Evolutionary conservation across 2,329 filamentous ascomycete genomes (phyloP).

Genomic region (Verticillium isaacii): DNA sequence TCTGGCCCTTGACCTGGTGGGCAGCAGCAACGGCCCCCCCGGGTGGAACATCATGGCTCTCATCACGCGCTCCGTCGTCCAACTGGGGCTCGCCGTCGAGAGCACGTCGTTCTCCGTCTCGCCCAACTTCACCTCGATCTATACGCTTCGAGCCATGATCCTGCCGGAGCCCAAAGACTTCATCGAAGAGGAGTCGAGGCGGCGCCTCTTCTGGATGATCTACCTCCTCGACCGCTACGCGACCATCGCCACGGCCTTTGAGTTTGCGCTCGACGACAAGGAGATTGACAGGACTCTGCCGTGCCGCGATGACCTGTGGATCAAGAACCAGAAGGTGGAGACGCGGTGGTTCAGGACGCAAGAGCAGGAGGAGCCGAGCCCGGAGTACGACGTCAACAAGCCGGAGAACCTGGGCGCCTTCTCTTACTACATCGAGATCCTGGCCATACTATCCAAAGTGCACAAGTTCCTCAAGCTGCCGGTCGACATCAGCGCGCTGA

Average conservation of each 20-base stretch:
- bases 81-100: conserved; percentile 81
- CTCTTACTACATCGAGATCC: conserved; percentile 84
- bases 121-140: conserved; percentile 79
- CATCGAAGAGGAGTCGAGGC: conserved; percentile 82
- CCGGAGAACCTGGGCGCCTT: conserved; percentile 83
- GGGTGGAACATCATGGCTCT: conserved; percentile 90
- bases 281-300: conserved; percentile 85
- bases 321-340: conserved; percentile 77
- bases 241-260: conserved; percentile 85
- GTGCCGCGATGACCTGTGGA: conserved; percentile 82
- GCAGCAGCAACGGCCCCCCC: conserved; percentile 82
- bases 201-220: conserved; percentile 90
- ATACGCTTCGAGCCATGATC: conserved; percentile 80
- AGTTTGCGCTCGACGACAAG: conserved; percentile 83
- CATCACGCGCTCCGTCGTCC: conserved; percentile 83
- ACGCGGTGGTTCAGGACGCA: conserved; percentile 72
- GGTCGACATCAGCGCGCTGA: conserved; percentile 78
- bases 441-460: conserved; percentile 81
- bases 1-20: conserved; percentile 77
- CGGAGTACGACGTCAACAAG: conserved; percentile 61
- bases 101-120: conserved; percentile 73
- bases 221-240: conserved; percentile 88
- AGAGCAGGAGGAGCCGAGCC: conserved; percentile 34
- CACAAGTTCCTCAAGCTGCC: conserved; percentile 86
- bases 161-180: conserved; percentile 79